Base-by-base conservation (phyloP, 768 basidiomycete genomes). In the Kwoniella sp. region DNA sequence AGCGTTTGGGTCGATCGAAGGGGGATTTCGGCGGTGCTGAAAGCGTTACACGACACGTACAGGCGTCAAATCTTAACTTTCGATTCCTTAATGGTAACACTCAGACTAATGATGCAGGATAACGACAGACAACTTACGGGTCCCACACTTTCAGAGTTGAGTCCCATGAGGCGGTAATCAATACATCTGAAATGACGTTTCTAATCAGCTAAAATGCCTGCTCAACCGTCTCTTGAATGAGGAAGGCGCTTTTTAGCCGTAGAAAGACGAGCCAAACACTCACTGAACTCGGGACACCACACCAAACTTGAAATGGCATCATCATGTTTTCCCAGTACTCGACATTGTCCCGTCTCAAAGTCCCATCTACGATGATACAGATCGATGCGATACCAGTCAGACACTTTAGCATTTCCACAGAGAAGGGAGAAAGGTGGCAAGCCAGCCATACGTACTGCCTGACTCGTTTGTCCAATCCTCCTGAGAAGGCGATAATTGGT, bases 101-200 rank as follows among this genome's bases (percentile, higher is more conserved):
- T n/a, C n/a, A 19, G 7, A 3, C 13, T 9, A 19, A 21, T 13
- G 58, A 13, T 27, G 5, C 33, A 5, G 33, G 7, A 5, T 5
- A 33, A 13, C 5, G 33, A 13, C 5, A 25, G 54, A 15, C 44
- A 25, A 73, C 76, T 61, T 50, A 77, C 78, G 77, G 86, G 73
- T 97, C 92, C 88, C 91, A 96, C 73, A 93, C 86, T 12, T 88
- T 88, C 25, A 98, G 74, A 0, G 91, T 89, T 52, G 88, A 86
- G 77, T 97, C 94, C 92, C 93, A 97, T 17, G 92, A 93, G 12
- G 90, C 92, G 0, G 91, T 89, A 49, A 97, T 84, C 25, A 97
- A 82, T 0, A 81, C 65, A 70, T 90, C 91, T 93, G 6, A 40
- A 30, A 15, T 25, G 30, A n/a, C 17, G 48, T 8, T 25, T 5